Percentiles rank a stretch among this genome's conserved stretches.
Conservation (phyloP, 208 protist genomes). For the Trypanosoma platydactyli region DNA sequence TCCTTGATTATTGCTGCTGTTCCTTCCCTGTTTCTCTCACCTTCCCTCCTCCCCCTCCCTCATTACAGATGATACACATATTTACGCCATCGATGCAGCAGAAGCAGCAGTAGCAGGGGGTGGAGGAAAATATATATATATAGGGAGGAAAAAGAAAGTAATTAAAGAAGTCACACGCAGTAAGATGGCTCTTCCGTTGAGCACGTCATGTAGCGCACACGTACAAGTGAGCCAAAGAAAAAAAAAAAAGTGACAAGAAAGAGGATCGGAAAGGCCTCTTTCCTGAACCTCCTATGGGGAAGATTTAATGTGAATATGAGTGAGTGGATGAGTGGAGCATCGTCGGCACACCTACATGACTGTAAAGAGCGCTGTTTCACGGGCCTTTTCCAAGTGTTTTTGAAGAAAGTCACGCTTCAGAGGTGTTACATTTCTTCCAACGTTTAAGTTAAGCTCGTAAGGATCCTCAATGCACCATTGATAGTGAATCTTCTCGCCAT, state of each 20-base stretch:
- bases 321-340: constrained; percentile 9
- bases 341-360: neutral
- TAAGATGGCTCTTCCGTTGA: no score
- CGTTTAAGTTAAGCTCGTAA: constrained; percentile 88
- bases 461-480: constrained; percentile 92
- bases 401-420: constrained; percentile 79
- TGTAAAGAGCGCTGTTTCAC: constrained; percentile 60
- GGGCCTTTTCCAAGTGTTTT: constrained; percentile 68
- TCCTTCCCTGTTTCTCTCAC: neutral
- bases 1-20: neutral
- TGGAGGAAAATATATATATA: neutral
- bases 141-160: constrained; percentile 7
- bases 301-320: constrained; percentile 17
- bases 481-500: constrained; percentile 78
- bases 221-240: neutral
- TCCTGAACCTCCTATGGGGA: neutral
- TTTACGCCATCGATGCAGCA: no score
- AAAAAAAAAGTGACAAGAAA: neutral
- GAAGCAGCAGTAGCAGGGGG: no score
- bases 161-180: no score
- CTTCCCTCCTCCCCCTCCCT: neutral
- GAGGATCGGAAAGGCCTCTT: neutral
- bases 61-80: no score
- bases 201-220: no score
- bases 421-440: constrained; percentile 84